Evolutionary conservation across 495 filamentous ascomycete species (phyloP).

Genomic region (Penicillium macrosclerotiorum): DNA sequence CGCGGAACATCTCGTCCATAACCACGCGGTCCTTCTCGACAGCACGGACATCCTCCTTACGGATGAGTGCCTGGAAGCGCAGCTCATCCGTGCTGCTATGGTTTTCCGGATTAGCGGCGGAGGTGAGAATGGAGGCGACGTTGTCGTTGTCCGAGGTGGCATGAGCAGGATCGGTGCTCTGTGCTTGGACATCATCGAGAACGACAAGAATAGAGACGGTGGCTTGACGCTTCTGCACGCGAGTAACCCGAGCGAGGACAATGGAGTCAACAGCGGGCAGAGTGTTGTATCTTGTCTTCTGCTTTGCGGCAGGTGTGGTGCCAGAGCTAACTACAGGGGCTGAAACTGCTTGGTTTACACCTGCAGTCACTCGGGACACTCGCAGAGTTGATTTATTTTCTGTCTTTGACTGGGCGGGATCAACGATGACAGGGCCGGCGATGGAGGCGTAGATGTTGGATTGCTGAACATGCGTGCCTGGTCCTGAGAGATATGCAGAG

Average conservation of each 20-base stretch:
- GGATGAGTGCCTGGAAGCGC: slow-evolving; percentile 50
- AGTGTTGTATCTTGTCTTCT: slow-evolving; percentile 53
- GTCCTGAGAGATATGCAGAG: slow-evolving; percentile 63
- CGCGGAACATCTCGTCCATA: slow-evolving; percentile 85
- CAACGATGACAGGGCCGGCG: slow-evolving; percentile 53
- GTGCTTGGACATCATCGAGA: slow-evolving; percentile 46
- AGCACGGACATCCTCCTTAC: slow-evolving; percentile 86
- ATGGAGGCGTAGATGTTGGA: slow-evolving; percentile 74
- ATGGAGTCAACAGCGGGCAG: slow-evolving; percentile 76
- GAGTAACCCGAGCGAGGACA: slow-evolving; percentile 80
- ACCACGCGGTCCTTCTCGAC: slow-evolving; percentile 95
- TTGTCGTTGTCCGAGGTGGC: slow-evolving; percentile 48
- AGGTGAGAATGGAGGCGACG: slow-evolving; percentile 43
- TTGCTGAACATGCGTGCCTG: slow-evolving; percentile 77
- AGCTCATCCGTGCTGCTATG: slow-evolving; percentile 48
- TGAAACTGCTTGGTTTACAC: background rate
- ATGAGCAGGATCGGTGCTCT: slow-evolving; percentile 40
- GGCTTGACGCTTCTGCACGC: slow-evolving; percentile 79
- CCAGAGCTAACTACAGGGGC: slow-evolving; percentile 24
- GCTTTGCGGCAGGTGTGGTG: slow-evolving; percentile 22
- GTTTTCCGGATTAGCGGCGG: slow-evolving; percentile 44
- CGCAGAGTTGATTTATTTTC: slow-evolving; percentile 55
- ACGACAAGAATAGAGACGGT: slow-evolving; percentile 79
- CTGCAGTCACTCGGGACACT: slow-evolving; percentile 40
- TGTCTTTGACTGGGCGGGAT: slow-evolving; percentile 46